Evolutionary conservation across 2,329 filamentous ascomycete genomes (phyloP), one percentile per base, ranked within the genome.

Genomic region (Bisporella sp.): DNA sequence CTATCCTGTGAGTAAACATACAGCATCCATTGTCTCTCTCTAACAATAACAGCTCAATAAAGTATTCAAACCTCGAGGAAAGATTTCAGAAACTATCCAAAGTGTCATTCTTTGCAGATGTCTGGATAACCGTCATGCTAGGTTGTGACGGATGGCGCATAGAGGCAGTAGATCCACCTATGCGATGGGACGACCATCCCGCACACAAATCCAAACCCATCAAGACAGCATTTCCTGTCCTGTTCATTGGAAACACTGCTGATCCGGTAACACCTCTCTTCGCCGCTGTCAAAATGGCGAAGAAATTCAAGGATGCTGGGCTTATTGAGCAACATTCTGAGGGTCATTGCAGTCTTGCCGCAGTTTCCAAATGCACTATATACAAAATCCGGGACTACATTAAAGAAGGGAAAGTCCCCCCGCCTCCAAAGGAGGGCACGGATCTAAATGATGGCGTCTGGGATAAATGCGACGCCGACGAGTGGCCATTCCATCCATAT

Each of bases 171-270:
- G 59, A 62, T 21, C 59, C 60, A 6, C 61, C 61, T 4, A 62
- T 62, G 60, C 46, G 53, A 8, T 63, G 62, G 62, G 61, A 61
- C 33, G 57, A 62, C 30, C 55, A 63, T 39, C 60, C 61, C 12
- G 48, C 55, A 2, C 51, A 60, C 29, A 55, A 54, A 7, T 53
- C 51, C 5, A 56, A 59, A n/a, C 58, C 59, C 12, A 63, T 64
- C 35, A 63, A 62, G 8, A 69, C 64, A 8, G 58, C 66, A 5
- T 70, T 68, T 49, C 69, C 69, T 9, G 60, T 71, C 32, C 58
- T 72, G 5, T 69, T 71, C 51, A 41, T 68, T 31, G 68, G 68
- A 45, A 72, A 69, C 31, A 70, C 65, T 4, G 55, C 64, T 35
- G 69, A 71, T 49, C 66, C 67, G 9, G 55, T 71, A n/a, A 66